Conservation (phyloP, 371 early-diverging fungal genomes). For the Mortierella sp. region DNA sequence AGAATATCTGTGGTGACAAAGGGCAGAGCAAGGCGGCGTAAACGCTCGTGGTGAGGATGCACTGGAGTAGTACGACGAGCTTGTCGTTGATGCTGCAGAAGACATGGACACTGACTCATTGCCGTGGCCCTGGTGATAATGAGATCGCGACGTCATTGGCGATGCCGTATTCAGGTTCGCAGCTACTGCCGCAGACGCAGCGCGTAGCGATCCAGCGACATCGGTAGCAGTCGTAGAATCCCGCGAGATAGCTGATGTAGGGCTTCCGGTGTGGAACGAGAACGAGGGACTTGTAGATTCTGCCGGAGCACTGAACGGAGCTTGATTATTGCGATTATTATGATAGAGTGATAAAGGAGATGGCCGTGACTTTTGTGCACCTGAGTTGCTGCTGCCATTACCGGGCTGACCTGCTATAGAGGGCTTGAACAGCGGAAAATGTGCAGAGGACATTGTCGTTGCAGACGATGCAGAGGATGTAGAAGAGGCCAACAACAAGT, state of each 20-base stretch:
- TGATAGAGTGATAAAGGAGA: slow-evolving; percentile 33
- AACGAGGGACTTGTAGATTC: slow-evolving; percentile 20
- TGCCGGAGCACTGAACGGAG: background rate
- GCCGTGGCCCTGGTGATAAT: slow-evolving; percentile 3
- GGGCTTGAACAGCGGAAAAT: slow-evolving; percentile 43
- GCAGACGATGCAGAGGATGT: slow-evolving; percentile 16
- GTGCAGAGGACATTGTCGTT: slow-evolving; percentile 13
- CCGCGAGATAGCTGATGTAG: slow-evolving; percentile 22
- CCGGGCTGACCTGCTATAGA: slow-evolving; percentile 20
- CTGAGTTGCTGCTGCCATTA: slow-evolving; percentile 5
- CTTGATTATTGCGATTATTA: slow-evolving; percentile 3
- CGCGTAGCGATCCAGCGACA: slow-evolving; percentile 27
- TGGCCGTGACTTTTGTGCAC: slow-evolving; percentile 24
- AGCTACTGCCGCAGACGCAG: slow-evolving; percentile 6
- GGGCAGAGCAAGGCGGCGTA: slow-evolving; percentile 25
- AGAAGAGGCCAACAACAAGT: slow-evolving; percentile 9
- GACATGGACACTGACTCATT: slow-evolving; percentile 16
- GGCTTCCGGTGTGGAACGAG: slow-evolving; percentile 13
- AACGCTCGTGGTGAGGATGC: slow-evolving; percentile 21
- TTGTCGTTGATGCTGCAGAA: slow-evolving; percentile 19
- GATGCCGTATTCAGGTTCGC: slow-evolving; percentile 14
- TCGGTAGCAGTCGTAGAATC: slow-evolving; percentile 21
- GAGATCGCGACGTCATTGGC: slow-evolving; percentile 1
- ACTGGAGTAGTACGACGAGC: slow-evolving; percentile 23
- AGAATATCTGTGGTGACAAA: slow-evolving; percentile 14